Conservation (phyloP, 83 land plant species). For the Picea abies region DNA sequence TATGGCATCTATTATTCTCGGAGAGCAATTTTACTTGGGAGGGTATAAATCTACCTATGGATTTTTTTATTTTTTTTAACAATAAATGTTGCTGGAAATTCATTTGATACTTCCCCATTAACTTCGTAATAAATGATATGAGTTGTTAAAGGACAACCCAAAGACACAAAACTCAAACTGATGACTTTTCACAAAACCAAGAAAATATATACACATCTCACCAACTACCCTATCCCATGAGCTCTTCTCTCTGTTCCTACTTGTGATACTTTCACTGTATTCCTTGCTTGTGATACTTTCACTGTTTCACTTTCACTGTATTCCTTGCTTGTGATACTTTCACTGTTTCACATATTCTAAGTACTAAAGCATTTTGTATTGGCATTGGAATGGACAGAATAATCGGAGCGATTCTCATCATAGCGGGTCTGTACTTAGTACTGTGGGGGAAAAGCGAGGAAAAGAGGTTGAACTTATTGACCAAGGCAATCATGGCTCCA, state of each 20-base stretch:
- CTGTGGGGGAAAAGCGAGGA: conserved; percentile 83
- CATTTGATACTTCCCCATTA: too few species aligned
- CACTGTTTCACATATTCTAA: background rate
- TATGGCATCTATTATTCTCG: conserved; percentile 62
- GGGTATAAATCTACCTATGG: conserved; percentile 38
- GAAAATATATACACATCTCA: too few species aligned
- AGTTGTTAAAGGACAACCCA: too few species aligned
- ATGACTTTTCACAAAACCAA: too few species aligned
- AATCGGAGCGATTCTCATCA: conserved; percentile 74
- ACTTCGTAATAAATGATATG: too few species aligned
- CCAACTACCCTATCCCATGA: too few species aligned
- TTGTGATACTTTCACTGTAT: background rate
- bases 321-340: background rate
- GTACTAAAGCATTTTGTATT: background rate
- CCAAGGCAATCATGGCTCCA: background rate
- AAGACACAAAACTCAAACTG: too few species aligned
- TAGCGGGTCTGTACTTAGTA: conserved; percentile 72
- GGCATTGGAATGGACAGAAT: conserved; percentile 37
- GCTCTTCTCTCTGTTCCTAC: too few species aligned
- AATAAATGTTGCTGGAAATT: too few species aligned
- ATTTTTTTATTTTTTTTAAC: too few species aligned
- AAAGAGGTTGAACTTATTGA: conserved; percentile 24
- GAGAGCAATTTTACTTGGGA: conserved; percentile 77
- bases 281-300: background rate
- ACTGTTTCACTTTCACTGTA: background rate